Evolutionary conservation across 345 rosid species (phyloP).

Genomic region (Eucalyptus marginata): DNA sequence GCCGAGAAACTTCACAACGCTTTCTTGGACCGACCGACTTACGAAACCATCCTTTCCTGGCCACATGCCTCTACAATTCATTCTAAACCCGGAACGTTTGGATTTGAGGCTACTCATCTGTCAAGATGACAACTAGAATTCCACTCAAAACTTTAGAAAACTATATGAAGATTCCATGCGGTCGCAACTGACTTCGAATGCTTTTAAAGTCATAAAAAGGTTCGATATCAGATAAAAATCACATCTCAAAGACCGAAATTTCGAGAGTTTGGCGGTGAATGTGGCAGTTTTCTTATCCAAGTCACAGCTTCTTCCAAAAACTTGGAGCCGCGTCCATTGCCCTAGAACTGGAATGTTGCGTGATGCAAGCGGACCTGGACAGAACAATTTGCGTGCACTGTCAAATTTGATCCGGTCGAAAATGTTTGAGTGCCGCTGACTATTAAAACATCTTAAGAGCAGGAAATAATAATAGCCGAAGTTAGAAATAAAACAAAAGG

Average conservation of each 20-base stretch:
- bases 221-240: background rate
- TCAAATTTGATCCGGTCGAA: background rate
- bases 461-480: background rate
- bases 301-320: background rate
- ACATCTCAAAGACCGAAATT: background rate
- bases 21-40: background rate
- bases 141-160: background rate
- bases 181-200: background rate
- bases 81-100: background rate
- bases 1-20: background rate
- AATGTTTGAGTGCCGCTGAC: background rate
- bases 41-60: background rate
- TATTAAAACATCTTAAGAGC: background rate
- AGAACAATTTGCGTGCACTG: background rate
- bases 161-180: background rate
- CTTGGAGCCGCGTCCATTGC: background rate
- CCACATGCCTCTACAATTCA: background rate
- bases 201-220: background rate
- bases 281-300: background rate
- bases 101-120: background rate
- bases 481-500: background rate
- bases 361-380: background rate
- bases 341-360: background rate
- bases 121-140: background rate
- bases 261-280: background rate